Evolutionary conservation across 352 stramenopile species (phyloP).

Genomic region (Phytophthora sp.): DNA sequence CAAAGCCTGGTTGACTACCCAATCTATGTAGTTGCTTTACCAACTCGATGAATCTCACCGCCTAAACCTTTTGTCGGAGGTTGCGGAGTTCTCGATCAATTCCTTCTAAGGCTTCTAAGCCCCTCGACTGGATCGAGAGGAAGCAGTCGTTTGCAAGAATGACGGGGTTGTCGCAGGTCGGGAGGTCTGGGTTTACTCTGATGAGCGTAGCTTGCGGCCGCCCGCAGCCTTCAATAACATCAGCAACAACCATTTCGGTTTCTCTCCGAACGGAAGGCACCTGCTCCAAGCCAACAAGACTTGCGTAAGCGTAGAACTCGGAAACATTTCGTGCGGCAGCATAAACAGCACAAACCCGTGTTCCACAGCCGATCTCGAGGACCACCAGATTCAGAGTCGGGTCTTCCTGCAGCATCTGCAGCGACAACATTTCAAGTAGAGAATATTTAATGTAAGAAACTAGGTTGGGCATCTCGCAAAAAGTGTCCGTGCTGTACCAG

Average conservation of each 20-base stretch:
- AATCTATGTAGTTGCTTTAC: neutral
- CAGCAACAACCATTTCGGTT: conserved; percentile 82
- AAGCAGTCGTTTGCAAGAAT: conserved; percentile 52
- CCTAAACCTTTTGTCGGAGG: conserved; percentile 4
- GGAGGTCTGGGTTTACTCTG: conserved; percentile 78
- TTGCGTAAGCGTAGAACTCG: no score
- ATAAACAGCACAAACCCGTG: conserved; percentile 42
- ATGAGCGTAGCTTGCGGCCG: conserved; percentile 63
- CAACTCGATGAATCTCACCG: neutral
- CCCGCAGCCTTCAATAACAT: conserved; percentile 65
- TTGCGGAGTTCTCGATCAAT: conserved; percentile 52
- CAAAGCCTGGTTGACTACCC: neutral
- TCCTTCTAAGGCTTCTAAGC: conserved; percentile 56
- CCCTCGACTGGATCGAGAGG: conserved; percentile 55
- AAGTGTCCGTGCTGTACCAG: conserved; percentile 36
- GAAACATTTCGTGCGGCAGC: no score
- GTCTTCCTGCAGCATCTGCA: conserved; percentile 75
- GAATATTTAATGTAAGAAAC: neutral
- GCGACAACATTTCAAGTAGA: neutral
- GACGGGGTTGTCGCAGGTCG: conserved; percentile 56
- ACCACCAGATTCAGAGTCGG: conserved; percentile 68
- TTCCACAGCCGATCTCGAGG: conserved; percentile 86
- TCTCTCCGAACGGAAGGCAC: conserved; percentile 82
- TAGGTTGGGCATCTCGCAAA: no score
- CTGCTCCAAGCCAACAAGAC: conserved; percentile 26